Percentiles rank a stretch among this genome's conserved stretches.
Conservation (phyloP, 2,329 filamentous ascomycete species). For the Claviceps citrina region DNA sequence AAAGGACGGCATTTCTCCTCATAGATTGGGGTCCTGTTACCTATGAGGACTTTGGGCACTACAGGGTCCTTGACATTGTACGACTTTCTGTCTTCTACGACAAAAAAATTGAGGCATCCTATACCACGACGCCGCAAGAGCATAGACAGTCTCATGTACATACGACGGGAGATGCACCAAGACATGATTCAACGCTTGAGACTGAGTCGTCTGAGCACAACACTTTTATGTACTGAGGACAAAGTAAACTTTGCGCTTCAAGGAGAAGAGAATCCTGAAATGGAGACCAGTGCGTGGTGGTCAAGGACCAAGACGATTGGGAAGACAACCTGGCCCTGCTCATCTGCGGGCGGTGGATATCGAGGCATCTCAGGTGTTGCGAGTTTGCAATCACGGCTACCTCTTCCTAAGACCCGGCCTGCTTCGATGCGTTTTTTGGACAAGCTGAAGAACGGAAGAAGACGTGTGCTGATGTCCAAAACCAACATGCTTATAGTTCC, state of each 20-base stretch:
- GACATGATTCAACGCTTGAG: background rate
- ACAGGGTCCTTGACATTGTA: constrained; percentile 15
- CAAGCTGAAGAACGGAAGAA: constrained; percentile 10
- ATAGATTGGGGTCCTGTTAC: constrained; percentile 4
- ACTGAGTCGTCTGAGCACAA: background rate
- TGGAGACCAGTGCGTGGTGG: background rate
- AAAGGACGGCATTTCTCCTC: constrained; percentile 1
- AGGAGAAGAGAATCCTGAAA: background rate
- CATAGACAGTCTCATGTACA: constrained; percentile 1
- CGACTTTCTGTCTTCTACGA: constrained; percentile 13
- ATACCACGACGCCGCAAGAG: background rate
- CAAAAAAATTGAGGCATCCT: constrained; percentile 8
- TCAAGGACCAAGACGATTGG: background rate
- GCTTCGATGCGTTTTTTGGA: constrained; percentile 1
- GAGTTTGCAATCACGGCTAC: constrained; percentile 1
- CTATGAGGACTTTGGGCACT: constrained; percentile 14
- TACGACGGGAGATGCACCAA: background rate
- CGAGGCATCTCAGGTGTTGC: background rate
- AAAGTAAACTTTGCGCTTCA: background rate
- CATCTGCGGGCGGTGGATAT: background rate
- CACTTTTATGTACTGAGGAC: constrained; percentile 1
- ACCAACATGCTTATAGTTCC: constrained; percentile 29
- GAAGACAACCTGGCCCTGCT: background rate
- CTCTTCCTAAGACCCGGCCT: constrained; percentile 7
- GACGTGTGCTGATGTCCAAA: constrained; percentile 3